A percentile compares a stretch with the other conserved stretches of the same genome.
Conservation (phyloP, 129 eudicot species). For the Pseudognaphalium luteoalbum region DNA sequence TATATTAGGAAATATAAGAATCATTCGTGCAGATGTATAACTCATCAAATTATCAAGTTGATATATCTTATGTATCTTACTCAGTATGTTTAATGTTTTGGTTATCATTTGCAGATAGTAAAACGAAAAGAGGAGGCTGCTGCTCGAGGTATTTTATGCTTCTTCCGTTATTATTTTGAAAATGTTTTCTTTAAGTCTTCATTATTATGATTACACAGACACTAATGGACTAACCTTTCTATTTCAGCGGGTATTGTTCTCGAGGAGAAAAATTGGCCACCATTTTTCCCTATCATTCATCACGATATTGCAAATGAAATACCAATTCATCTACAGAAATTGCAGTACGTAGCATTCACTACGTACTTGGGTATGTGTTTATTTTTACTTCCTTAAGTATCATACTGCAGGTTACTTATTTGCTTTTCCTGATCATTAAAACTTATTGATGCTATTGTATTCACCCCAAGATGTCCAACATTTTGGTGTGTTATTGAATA, state of each 20-base stretch:
- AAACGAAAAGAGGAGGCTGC: constrained; percentile 88
- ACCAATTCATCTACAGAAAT: constrained; percentile 89
- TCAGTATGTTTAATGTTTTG: constrained; percentile 15
- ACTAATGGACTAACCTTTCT: constrained; percentile 19
- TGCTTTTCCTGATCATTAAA: neutral
- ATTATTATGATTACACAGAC: neutral
- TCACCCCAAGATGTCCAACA: neutral
- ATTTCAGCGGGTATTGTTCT: constrained; percentile 96
- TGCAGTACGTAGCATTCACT: constrained; percentile 89
- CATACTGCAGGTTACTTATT: neutral
- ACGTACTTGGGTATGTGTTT: constrained; percentile 73
- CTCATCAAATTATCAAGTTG: neutral
- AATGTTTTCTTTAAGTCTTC: neutral
- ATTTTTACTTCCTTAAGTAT: neutral
- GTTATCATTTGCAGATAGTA: constrained; percentile 55
- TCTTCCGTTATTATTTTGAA: neutral
- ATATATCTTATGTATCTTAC: neutral
- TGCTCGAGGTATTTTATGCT: constrained; percentile 63
- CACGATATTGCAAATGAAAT: constrained; percentile 93
- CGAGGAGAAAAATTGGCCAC: constrained; percentile 98
- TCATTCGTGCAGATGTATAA: neutral
- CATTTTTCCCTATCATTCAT: constrained; percentile 95
- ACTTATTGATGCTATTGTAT: neutral
- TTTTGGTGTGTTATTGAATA: no score
- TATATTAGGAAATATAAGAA: neutral